Evolutionary conservation across 1,284 basidiomycete species (phyloP).

Genomic region (Rhodotorula sp.): DNA sequence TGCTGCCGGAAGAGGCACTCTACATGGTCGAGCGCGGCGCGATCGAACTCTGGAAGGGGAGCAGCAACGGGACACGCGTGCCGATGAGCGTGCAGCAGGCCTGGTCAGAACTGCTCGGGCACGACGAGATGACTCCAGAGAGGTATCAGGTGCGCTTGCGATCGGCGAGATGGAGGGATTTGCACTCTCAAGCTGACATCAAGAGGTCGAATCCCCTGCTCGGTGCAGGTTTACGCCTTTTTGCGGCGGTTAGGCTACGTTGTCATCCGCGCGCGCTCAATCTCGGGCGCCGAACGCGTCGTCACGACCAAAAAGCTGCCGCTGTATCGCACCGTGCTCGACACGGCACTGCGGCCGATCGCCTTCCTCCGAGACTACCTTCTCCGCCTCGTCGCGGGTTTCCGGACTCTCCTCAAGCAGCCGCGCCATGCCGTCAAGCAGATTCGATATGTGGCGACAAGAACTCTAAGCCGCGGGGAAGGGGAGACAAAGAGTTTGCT

Average conservation of each 20-base stretch:
- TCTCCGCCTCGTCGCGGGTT: neutral
- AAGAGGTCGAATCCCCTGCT: neutral
- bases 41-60: conserved; percentile 72
- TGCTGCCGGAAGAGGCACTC: conserved; percentile 89
- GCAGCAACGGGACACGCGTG: conserved; percentile 50
- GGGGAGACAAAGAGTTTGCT: conserved; percentile 22
- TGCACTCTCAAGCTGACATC: neutral
- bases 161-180: too few species aligned
- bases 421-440: neutral
- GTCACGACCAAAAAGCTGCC: conserved; percentile 1
- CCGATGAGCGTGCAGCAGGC: conserved; percentile 86
- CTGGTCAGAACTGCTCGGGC: conserved; percentile 76
- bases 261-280: conserved; percentile 54
- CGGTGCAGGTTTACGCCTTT: conserved; percentile 82
- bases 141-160: conserved; percentile 68
- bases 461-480: conserved; percentile 14
- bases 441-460: neutral
- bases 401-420: neutral
- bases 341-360: neutral
- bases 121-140: conserved; percentile 72
- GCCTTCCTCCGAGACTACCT: conserved; percentile 3
- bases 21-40: conserved; percentile 88
- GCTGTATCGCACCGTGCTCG: conserved; percentile 8
- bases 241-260: conserved; percentile 87
- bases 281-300: conserved; percentile 7